Base-by-base conservation (phyloP, 164 flowering plant species). In the Magnolia changhungtana region DNA sequence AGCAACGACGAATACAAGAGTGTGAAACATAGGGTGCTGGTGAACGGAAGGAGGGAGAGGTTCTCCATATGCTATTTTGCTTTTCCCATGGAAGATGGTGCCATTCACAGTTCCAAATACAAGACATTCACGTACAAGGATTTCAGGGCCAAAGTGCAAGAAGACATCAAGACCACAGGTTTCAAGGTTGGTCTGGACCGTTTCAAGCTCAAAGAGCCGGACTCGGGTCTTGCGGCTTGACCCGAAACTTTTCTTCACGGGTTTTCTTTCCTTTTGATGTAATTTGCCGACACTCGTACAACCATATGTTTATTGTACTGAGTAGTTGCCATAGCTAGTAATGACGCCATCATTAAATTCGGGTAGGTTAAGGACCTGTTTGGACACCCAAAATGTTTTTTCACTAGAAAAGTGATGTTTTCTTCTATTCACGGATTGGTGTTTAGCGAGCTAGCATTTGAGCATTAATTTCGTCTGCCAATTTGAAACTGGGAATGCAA, bases 1-100 rank as follows among this genome's bases (percentile, higher is more conserved):
- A 92, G 97, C 80, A 72, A 89, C 65, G 95, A 92, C 45, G 76
- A 81, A 5, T 91, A 86, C 85, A 82, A 77, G 78, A 90, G 95
- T 67, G 94, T 80, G 77, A 79, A 72, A 73, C 97, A 92, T 75
- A 84, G 88, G 78, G 97, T 92, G 83, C 81, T 52, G 80, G 80
- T 77, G 65, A 85, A 81, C 77, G 79, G 67, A 27, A 1, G 51
- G n/a, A 63, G 72, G 70, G 92, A 89, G 75, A 75, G 97, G 75
- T 37, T 85, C 21, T 92, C 97, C 9, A 73, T 92, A 7, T 84
- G 97, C 78, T 92, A 89, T 78, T 92, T 92, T 72, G 90, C 85
- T 58, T 90, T 90, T 76, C 97, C 97, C 0, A 81, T 1, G 20
- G 85, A 83, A 11, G 87, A 82, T 64, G 52, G 63, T 27, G 78